These are phyloP conservation scores for Schizothecium vesticola DNA, from an alignment of 495 filamentous ascomycete genomes.

Conservation along the genomic window DNA sequence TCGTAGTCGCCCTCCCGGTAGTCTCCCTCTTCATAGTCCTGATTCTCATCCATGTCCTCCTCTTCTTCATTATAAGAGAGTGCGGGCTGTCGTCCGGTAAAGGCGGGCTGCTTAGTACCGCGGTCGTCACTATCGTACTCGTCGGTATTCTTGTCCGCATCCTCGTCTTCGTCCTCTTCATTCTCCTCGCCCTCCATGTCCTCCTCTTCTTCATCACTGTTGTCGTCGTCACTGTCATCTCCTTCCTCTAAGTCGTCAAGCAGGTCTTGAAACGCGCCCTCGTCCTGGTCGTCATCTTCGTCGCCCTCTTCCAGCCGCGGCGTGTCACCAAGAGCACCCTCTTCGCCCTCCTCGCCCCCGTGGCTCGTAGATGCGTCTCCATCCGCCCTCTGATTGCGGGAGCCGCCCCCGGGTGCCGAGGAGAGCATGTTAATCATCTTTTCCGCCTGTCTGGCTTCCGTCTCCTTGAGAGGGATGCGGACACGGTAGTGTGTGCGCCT, in stretches of 20 bases:
- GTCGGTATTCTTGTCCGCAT: constrained; percentile 4
- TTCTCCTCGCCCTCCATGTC: constrained; percentile 7
- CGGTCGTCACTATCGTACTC: constrained; percentile 7
- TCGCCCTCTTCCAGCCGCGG: constrained; percentile 16
- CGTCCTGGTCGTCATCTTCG: constrained; percentile 1
- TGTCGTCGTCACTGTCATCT: constrained; percentile 6
- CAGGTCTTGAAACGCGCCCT: background rate
- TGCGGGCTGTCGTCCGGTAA: background rate
- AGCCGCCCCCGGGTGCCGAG: background rate
- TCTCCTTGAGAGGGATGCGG: constrained; percentile 35
- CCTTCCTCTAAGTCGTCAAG: constrained; percentile 4
- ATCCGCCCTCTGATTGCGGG: background rate
- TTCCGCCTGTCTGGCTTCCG: constrained; percentile 26
- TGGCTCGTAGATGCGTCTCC: background rate
- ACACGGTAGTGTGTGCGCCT: constrained; percentile 31
- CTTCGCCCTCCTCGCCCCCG: background rate
- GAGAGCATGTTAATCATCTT: constrained; percentile 30
- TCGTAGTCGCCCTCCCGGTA: constrained; percentile 8
- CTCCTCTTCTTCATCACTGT: constrained; percentile 3
- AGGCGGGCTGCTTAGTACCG: background rate
- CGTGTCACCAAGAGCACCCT: background rate
- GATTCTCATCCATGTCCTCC: background rate
- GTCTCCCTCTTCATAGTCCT: background rate
- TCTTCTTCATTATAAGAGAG: background rate
- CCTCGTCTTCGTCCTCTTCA: constrained; percentile 11